Conservation (phyloP, 176 grass and related monocot genomes). For the Eremochloa ophiuroides region DNA sequence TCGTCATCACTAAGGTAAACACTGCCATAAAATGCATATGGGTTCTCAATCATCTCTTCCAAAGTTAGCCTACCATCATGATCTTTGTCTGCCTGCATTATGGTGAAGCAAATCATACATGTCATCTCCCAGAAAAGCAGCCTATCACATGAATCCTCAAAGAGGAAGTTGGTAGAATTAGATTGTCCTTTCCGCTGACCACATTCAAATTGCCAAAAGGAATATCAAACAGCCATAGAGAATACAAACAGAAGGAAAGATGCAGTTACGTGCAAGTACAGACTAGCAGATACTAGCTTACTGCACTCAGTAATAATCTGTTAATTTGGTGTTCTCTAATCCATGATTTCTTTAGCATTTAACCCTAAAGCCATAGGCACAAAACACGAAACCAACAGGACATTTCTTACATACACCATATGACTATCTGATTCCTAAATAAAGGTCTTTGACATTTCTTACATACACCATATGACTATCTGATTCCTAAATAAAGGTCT, state of each 20-base stretch:
- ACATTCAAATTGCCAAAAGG: neutral
- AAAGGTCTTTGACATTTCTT: neutral
- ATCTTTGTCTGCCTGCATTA: conserved; percentile 66
- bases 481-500: too few species aligned
- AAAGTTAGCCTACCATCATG: conserved; percentile 64
- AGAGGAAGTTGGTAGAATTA: conserved; percentile 6
- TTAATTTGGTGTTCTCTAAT: neutral
- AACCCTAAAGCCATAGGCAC: neutral
- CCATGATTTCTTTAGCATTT: neutral
- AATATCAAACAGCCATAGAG: conserved; percentile 5
- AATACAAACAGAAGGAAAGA: conserved; percentile 14
- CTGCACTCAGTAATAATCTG: neutral
- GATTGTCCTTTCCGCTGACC: neutral
- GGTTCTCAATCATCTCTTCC: conserved; percentile 71
- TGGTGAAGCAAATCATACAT: neutral
- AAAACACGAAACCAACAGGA: neutral
- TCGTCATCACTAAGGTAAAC: conserved; percentile 55
- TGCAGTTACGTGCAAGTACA: neutral
- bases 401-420: neutral
- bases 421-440: neutral
- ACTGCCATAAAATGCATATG: conserved; percentile 75
- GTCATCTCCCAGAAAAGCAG: conserved; percentile 17
- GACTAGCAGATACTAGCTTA: neutral
- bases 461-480: too few species aligned
- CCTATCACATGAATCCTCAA: neutral